phyloP scores from a whole-genome alignment of 2,329 filamentous ascomycete genomes.

The Diplodia sapinea region DNA sequence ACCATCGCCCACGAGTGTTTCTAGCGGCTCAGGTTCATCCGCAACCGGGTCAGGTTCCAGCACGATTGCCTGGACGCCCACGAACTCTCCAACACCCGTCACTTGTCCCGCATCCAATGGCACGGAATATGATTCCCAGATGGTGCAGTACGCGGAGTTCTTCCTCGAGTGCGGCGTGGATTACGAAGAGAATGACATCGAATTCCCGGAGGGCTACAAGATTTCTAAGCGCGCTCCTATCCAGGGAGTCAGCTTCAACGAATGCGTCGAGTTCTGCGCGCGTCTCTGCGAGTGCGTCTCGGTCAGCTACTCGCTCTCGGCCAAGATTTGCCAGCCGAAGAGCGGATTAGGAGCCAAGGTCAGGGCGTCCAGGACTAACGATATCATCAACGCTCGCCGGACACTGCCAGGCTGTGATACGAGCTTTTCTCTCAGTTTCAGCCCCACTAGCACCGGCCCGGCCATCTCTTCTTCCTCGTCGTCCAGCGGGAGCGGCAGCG shows the following conservation, averaged over 20 bases:
- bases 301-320: constrained; percentile 3
- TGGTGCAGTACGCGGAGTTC: neutral
- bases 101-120: constrained; percentile 11
- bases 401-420: neutral
- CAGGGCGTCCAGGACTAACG: neutral
- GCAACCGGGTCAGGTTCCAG: neutral
- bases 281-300: constrained; percentile 10
- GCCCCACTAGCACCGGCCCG: too few relatives aligned
- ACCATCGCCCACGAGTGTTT: neutral
- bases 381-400: constrained; percentile 13
- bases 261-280: constrained; percentile 17
- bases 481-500: neutral
- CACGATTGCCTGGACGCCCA: neutral
- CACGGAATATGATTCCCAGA: neutral
- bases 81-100: neutral
- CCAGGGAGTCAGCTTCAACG: neutral
- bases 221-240: constrained; percentile 9
- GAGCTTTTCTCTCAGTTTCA: neutral
- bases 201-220: neutral
- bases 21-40: neutral
- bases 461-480: neutral
- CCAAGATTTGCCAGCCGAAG: constrained; percentile 5
- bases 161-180: constrained; percentile 13
- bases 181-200: constrained; percentile 9
- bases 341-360: neutral